These are phyloP conservation scores for Fomitopsis pulvina DNA, from an alignment of 768 basidiomycete species.

Conservation along the genomic window DNA sequence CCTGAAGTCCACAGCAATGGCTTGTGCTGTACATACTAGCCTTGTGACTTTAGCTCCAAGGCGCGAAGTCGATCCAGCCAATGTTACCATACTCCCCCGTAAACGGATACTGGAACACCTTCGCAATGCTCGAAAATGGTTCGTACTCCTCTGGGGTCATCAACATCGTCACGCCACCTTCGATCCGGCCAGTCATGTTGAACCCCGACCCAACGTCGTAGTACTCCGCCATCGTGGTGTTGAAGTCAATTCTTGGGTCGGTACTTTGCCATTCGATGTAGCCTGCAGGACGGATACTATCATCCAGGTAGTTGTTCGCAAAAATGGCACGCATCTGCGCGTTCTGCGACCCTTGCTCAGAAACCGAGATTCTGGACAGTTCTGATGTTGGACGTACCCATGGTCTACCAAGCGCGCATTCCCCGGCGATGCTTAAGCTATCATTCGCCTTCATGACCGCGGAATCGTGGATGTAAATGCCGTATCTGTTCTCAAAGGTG, in stretches of 20 bases:
- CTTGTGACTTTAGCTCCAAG: background rate
- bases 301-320: background rate
- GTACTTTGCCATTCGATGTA: background rate
- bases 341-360: background rate
- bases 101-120: background rate
- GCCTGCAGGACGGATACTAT: background rate
- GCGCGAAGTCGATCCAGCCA: background rate
- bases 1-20: too few relatives aligned
- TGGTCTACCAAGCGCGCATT: slow-evolving; percentile 3
- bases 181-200: background rate
- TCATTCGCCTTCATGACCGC: slow-evolving; percentile 35
- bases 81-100: background rate
- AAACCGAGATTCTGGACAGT: background rate
- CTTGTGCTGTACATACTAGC: too few relatives aligned
- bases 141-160: slow-evolving; percentile 1
- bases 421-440: background rate
- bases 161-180: background rate
- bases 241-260: background rate
- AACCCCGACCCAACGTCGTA: background rate
- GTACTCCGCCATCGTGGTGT: slow-evolving; percentile 3
- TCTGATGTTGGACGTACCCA: background rate
- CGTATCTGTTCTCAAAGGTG: slow-evolving; percentile 44
- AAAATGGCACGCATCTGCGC: slow-evolving; percentile 1
- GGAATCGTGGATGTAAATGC: slow-evolving; percentile 50
- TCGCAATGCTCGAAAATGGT: background rate